Evolutionary conservation across 352 stramenopile genomes (phyloP).

Genomic region (Aphanomyces invadans): DNA sequence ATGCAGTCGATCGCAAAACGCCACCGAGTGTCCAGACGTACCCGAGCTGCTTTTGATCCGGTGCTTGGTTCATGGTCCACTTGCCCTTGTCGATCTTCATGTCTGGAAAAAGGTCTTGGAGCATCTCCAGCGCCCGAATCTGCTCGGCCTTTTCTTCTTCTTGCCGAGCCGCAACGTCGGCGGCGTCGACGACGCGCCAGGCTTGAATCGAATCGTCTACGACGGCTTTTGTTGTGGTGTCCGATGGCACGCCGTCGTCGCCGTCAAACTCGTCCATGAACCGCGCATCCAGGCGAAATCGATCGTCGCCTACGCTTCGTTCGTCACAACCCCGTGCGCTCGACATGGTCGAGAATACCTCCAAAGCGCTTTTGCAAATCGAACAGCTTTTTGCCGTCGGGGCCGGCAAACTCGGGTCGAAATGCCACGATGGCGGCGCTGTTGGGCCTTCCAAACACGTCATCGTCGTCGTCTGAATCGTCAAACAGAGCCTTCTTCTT

Average conservation of each 20-base stretch:
- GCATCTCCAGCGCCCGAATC: slow-evolving; percentile 40
- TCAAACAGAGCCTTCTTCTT: slow-evolving; percentile 31
- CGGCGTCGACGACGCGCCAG: slow-evolving; percentile 43
- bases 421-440: slow-evolving; percentile 34
- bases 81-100: slow-evolving; percentile 60
- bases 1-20: too few species aligned
- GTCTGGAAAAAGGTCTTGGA: slow-evolving; percentile 56
- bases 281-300: slow-evolving; percentile 65
- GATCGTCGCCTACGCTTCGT: slow-evolving; percentile 37
- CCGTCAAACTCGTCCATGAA: slow-evolving; percentile 67
- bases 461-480: slow-evolving; percentile 36
- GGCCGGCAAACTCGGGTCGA: slow-evolving; percentile 61
- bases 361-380: slow-evolving; percentile 77
- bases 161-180: slow-evolving; percentile 30
- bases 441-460: slow-evolving; percentile 27
- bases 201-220: slow-evolving; percentile 35
- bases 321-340: not conserved
- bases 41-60: slow-evolving; percentile 17
- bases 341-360: slow-evolving; percentile 9
- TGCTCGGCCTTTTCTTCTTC: slow-evolving; percentile 41
- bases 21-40: too few species aligned
- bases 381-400: slow-evolving; percentile 63
- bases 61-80: not conserved
- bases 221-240: slow-evolving; percentile 4
- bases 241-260: slow-evolving; percentile 29